Evolutionary conservation across 2,329 filamentous ascomycete genomes (phyloP), one percentile per base, ranked within the genome.

Genomic region (Hawksworthiomyces lignivorus): DNA sequence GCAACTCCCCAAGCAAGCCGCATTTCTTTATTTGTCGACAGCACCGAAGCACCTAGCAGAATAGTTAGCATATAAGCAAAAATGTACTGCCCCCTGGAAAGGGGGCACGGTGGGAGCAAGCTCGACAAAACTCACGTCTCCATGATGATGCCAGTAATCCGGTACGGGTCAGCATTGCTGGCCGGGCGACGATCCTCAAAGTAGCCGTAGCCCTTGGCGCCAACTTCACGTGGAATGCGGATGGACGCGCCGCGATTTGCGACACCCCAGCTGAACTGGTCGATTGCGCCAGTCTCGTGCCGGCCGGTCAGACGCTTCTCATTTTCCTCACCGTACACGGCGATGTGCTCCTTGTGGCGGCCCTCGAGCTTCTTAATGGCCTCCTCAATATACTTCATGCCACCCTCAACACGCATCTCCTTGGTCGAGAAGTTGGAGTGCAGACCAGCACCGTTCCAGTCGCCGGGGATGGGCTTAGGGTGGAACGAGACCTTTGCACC

Each of bases 231-330:
- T 34, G 58, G 57, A 44, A 98, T 92, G 64, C 92, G 87, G 58
- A 97, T 89, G 29, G 85, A 94, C 46, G 86, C 83, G 59, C 90
- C 92, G 68, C 92, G 88, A 82, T 97, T 90, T 64, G 92, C 92
- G 48, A 97, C 82, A 61, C 92, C 90, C 67, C 82, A 97, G 55
- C 80, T 81, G 78, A 98, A 98, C 63, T 84, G 77, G 61, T 98
- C 90, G 59, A 95, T 96, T 56, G 75, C 79, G 35, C 89, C 89
- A 10, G 92, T 98, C 80, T 98, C 92, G 69, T 96, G 87, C 52
- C 77, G 76, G 56, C 92, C 92, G 40, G 90, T 97, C 56, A 97
- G 84, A 61, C 92, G 89, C 56, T 84, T 77, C 56, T 92, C 87
- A 73, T 98, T 98, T 64, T 89, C 90, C 73, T 94, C 87, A 59